These are phyloP conservation scores for Galerina sulciceps DNA, from an alignment of 768 basidiomycete species.

Conservation along the genomic window DNA sequence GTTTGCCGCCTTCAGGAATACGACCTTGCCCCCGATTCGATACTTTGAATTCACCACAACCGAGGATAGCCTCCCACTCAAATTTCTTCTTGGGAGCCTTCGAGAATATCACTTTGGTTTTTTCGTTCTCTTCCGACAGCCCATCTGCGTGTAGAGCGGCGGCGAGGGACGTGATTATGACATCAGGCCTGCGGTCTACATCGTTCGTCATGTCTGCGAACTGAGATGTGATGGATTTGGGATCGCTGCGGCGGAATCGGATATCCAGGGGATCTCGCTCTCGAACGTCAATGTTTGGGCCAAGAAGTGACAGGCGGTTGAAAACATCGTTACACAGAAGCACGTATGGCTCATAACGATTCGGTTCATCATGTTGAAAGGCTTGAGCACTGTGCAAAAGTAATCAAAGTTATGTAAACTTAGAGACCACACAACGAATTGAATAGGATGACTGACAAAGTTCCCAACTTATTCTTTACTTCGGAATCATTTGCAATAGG, in stretches of 20 bases:
- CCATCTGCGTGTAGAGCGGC: not conserved
- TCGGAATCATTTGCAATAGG: not conserved
- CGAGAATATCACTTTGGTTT: no score
- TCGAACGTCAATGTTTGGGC: not conserved
- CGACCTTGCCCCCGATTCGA: no score
- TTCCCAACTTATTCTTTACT: not conserved
- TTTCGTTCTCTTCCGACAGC: no score
- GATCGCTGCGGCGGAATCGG: not conserved
- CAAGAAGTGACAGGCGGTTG: not conserved
- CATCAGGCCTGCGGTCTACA: not conserved
- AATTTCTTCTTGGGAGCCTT: no score
- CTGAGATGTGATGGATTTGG: not conserved
- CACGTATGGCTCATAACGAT: not conserved
- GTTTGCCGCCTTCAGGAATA: no score
- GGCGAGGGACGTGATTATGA: not conserved
- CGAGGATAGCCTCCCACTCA: no score
- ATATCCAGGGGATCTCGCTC: not conserved
- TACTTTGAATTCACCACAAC: no score
- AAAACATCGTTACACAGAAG: not conserved
- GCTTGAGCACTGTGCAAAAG: no score
- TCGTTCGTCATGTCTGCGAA: not conserved
- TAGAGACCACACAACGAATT: not conserved
- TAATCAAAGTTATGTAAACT: not conserved
- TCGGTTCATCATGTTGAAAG: not conserved
- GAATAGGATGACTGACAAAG: not conserved